Evolutionary conservation across 768 basidiomycete genomes (phyloP), one percentile per base, ranked within the genome.

Genomic region (Podaxis rugospora): DNA sequence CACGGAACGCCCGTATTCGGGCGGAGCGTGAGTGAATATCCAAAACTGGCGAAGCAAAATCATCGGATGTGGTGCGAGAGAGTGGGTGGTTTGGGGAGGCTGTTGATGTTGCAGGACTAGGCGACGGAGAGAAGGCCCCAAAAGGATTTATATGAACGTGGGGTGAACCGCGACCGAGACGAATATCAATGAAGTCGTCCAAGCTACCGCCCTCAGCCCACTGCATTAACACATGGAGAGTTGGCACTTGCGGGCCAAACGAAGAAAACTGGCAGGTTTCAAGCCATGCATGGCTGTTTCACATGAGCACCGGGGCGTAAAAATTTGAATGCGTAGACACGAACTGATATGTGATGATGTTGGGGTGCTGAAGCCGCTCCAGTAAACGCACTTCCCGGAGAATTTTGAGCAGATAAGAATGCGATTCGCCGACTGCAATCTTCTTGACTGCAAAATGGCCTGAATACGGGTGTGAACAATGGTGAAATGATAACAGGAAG

Each of bases 371-470:
- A 3, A 98, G 77, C 27, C 84, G 80, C 69, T 98, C 95, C 46
- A 98, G 76, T 7, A 97, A 78, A 46, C 92, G 86, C 57, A 98
- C 92, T 78, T 95, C 94, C 47, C 85, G 84, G 40, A 95, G 76
- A 57, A 92, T 94, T 52, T 86, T 87, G 42, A 94, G 74, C 5
- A 96, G 78, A 75, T 95, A 95, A 1, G 87, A 80, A 65, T 93
- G 90, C 0, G 93, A 95, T 68, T 92, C 86, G 51, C 95, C 95
- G 0, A 98, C 91, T 0, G 96, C 94, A 21, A 98, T 93, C 72
- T 97, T 98, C 77, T 98, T 98, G 51, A 97, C 91, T 0, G 95
- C 95, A 71, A 95, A 97, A 65, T 87, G 88, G 28, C 91, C 91
- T 84, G 65, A 23, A 51, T 11, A 16, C 13, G 49, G n/a, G 2